phyloP scores from a whole-genome alignment of 495 filamentous ascomycete genomes.

The Staphylotrichum longicolle region DNA sequence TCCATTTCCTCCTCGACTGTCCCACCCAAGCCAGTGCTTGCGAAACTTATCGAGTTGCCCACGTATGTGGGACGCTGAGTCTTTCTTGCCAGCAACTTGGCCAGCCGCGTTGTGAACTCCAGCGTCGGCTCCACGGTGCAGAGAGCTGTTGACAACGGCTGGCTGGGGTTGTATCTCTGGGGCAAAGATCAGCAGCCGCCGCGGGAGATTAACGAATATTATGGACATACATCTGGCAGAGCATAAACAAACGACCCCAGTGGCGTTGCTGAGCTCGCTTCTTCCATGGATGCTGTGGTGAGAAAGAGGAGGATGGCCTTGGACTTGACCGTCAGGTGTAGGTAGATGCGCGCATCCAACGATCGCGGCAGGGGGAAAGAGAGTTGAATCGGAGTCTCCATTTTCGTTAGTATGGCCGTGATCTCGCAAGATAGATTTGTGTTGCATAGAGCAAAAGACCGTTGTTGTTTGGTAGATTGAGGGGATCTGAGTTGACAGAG shows the following conservation, averaged over 20 bases:
- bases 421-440: not conserved
- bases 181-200: slow-evolving; percentile 14
- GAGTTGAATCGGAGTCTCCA: slow-evolving; percentile 55
- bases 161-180: slow-evolving; percentile 55
- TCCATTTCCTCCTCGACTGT: slow-evolving; percentile 95
- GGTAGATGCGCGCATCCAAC: slow-evolving; percentile 72
- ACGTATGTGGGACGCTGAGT: slow-evolving; percentile 75
- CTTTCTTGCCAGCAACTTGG: slow-evolving; percentile 74
- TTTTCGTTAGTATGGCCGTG: slow-evolving; percentile 4
- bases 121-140: slow-evolving; percentile 70
- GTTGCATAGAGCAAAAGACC: not conserved
- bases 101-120: slow-evolving; percentile 81
- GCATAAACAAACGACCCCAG: slow-evolving; percentile 89
- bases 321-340: slow-evolving; percentile 67
- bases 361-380: slow-evolving; percentile 75
- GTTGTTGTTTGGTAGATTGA: not conserved
- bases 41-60: slow-evolving; percentile 69
- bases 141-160: slow-evolving; percentile 73
- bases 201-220: not conserved
- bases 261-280: slow-evolving; percentile 48
- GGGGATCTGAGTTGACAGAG: no score
- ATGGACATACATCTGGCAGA: slow-evolving; percentile 73
- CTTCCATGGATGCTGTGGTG: slow-evolving; percentile 65
- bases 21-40: slow-evolving; percentile 65
- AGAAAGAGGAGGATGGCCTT: slow-evolving; percentile 73